phyloP scores from a whole-genome alignment of 805 yeast genomes.

The Metschnikowia koreensis region DNA sequence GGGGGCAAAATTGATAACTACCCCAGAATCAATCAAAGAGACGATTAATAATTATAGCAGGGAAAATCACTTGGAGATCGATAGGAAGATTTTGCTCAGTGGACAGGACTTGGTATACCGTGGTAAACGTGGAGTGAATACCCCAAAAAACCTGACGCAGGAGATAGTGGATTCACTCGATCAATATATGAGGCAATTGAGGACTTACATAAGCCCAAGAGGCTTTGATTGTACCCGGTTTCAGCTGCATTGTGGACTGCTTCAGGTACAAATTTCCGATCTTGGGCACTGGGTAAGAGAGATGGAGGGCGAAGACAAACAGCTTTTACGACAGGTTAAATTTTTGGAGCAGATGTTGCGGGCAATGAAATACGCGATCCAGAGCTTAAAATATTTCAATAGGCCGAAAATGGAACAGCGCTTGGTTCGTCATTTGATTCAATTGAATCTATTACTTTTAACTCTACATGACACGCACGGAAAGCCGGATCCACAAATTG shows the following conservation, averaged over 20 bases:
- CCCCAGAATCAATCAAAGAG: no score
- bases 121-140: not conserved
- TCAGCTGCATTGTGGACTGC: not conserved
- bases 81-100: not conserved
- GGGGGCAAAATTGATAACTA: no score
- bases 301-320: not conserved
- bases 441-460: slow-evolving; percentile 2
- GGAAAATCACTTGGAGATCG: no score
- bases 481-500: not conserved
- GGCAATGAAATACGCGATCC: not conserved
- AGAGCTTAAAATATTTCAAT: not conserved
- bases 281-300: not conserved
- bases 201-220: not conserved
- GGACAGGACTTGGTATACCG: not conserved
- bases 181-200: not conserved
- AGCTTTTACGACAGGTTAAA: not conserved
- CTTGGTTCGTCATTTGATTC: not conserved
- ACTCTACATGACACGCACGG: not conserved
- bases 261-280: not conserved
- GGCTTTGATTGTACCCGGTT: not conserved
- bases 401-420: not conserved
- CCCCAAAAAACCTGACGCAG: not conserved
- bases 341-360: not conserved
- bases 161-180: not conserved
- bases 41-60: no score